Percentiles rank a stretch among this genome's conserved stretches.
phyloP scores from a whole-genome alignment of 164 flowering plant genomes.

The Piper betle region DNA sequence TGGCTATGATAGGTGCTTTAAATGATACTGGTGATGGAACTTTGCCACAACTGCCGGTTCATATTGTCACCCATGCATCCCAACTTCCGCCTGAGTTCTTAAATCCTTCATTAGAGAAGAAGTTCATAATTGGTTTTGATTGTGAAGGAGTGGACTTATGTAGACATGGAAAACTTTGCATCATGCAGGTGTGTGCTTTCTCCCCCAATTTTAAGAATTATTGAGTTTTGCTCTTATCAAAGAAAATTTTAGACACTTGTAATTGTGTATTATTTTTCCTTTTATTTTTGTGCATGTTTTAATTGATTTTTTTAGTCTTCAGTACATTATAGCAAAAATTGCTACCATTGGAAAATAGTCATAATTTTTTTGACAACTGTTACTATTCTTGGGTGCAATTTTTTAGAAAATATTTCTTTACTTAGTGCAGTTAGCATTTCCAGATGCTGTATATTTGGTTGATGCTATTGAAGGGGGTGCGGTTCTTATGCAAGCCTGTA shows the following conservation, averaged over 20 bases:
- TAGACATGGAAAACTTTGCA: slow-evolving; percentile 71
- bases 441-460: slow-evolving; percentile 83
- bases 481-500: slow-evolving; percentile 73
- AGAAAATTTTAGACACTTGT: background rate
- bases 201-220: background rate
- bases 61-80: slow-evolving; percentile 56
- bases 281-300: too few species aligned
- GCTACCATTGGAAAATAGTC: too few species aligned
- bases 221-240: too few species aligned
- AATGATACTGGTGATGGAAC: slow-evolving; percentile 8
- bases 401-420: background rate
- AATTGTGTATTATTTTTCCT: background rate
- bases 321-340: too few species aligned
- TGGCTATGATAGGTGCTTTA: too few species aligned
- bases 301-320: too few species aligned
- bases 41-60: slow-evolving; percentile 34
- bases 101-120: slow-evolving; percentile 51
- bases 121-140: slow-evolving; percentile 73
- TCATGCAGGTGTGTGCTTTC: slow-evolving; percentile 55
- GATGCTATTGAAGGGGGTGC: slow-evolving; percentile 82
- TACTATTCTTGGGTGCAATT: background rate
- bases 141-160: slow-evolving; percentile 94
- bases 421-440: slow-evolving; percentile 71
- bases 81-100: slow-evolving; percentile 73
- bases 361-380: background rate